Evolutionary conservation across 768 basidiomycete genomes (phyloP).

Genomic region (Candolleomyces efflorescens): DNA sequence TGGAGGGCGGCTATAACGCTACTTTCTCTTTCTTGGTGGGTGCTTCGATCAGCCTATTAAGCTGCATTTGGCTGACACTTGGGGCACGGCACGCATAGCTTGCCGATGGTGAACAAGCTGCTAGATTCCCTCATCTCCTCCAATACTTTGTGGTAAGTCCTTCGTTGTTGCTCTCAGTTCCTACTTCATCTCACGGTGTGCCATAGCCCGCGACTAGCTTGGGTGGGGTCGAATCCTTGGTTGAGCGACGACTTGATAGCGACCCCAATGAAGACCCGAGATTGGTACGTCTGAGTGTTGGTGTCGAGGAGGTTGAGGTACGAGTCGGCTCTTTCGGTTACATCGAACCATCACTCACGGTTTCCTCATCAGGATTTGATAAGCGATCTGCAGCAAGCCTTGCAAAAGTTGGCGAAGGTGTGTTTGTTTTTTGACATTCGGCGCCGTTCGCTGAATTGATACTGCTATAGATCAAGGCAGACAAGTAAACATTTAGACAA

Average conservation of each 20-base stretch:
- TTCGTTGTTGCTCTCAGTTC: neutral
- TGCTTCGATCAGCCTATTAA: neutral
- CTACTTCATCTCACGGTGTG: neutral
- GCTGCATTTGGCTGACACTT: too few species aligned
- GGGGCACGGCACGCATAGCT: conserved; percentile 31
- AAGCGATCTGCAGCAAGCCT: conserved; percentile 56
- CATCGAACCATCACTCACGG: neutral
- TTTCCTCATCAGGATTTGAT: conserved; percentile 56
- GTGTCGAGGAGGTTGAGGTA: conserved; percentile 78
- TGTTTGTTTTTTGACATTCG: conserved; percentile 6
- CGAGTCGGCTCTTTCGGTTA: too few species aligned
- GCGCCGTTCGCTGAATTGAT: neutral
- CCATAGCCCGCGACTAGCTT: conserved; percentile 76
- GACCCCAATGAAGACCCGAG: conserved; percentile 65
- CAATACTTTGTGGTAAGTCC: conserved; percentile 67
- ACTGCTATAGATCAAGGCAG: too few species aligned
- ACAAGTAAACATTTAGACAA: too few species aligned
- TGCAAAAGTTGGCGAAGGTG: conserved; percentile 33
- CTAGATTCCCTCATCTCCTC: conserved; percentile 53
- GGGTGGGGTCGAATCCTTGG: conserved; percentile 82
- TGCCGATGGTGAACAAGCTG: conserved; percentile 46
- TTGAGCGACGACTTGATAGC: conserved; percentile 63
- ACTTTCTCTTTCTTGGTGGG: conserved; percentile 68
- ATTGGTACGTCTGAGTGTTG: conserved; percentile 72
- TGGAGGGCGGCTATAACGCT: conserved; percentile 75